Conservation (phyloP, 202 grass and related monocot species). For the Eragrostis tef region DNA sequence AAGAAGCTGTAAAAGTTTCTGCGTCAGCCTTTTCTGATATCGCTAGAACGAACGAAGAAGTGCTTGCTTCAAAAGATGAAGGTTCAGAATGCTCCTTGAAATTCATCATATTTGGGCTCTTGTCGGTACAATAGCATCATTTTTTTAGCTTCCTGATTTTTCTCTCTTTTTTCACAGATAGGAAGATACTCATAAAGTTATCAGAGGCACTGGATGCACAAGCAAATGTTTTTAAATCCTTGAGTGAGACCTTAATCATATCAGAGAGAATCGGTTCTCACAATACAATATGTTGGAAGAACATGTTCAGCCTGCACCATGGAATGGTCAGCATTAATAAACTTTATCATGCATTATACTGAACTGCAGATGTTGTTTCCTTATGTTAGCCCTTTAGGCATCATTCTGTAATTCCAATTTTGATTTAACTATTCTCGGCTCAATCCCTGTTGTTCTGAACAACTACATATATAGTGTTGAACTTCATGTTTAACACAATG, state of each 20-base stretch:
- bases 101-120: constrained; percentile 18
- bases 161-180: constrained; percentile 5
- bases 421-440: not conserved
- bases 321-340: constrained; percentile 63
- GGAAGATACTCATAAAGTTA: constrained; percentile 33
- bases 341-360: not conserved
- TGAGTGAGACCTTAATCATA: constrained; percentile 60
- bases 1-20: constrained; percentile 71
- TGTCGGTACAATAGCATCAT: not conserved
- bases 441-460: not conserved
- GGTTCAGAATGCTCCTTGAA: constrained; percentile 50
- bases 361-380: constrained; percentile 6
- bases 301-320: constrained; percentile 47
- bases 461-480: constrained; percentile 9
- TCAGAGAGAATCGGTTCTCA: constrained; percentile 51
- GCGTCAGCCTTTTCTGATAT: constrained; percentile 63
- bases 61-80: constrained; percentile 82
- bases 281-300: constrained; percentile 51
- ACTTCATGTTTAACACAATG: not conserved
- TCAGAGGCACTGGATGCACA: constrained; percentile 64
- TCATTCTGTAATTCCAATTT: not conserved
- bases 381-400: not conserved
- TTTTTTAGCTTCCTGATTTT: constrained; percentile 3
- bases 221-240: constrained; percentile 79
- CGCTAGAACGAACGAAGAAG: constrained; percentile 76